Evolutionary conservation across 805 yeast genomes (phyloP).

Genomic region (Tetrapisispora nanseiensis): DNA sequence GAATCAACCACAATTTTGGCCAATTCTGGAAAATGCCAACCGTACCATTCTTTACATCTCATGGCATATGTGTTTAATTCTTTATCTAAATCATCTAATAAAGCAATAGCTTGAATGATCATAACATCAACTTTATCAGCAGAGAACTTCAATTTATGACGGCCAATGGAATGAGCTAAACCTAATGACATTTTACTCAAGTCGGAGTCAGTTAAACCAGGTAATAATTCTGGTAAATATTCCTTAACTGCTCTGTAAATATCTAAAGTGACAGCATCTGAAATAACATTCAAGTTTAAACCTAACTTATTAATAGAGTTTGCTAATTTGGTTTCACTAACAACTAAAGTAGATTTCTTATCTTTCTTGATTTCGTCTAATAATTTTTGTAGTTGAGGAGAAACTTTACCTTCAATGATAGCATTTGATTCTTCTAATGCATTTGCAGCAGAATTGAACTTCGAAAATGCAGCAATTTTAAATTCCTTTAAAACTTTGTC

Average conservation of each 20-base stretch:
- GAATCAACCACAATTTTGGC: conserved; percentile 95
- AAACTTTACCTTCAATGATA: conserved; percentile 86
- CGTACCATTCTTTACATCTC: conserved; percentile 99
- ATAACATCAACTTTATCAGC: conserved; percentile 98
- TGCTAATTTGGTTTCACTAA: conserved; percentile 91
- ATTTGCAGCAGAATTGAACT: conserved; percentile 87
- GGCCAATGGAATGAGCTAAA: conserved; percentile 96
- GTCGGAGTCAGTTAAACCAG: conserved; percentile 81
- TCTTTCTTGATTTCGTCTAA: conserved; percentile 68
- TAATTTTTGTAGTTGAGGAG: conserved; percentile 68
- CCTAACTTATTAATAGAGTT: conserved; percentile 94
- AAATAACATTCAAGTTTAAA: conserved; percentile 73
- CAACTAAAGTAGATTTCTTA: conserved; percentile 80
- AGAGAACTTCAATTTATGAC: conserved; percentile 93
- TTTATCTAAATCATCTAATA: conserved; percentile 92
- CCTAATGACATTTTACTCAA: conserved; percentile 93
- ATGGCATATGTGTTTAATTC: conserved; percentile 96
- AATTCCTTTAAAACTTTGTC: conserved; percentile 83
- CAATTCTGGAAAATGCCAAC: conserved; percentile 99
- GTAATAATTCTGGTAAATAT: conserved; percentile 84
- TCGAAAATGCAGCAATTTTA: conserved; percentile 91
- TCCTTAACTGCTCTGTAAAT: conserved; percentile 93
- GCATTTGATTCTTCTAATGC: conserved; percentile 94
- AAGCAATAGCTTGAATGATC: conserved; percentile 98
- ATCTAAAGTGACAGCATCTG: conserved; percentile 92